These are phyloP conservation scores for Przewalskia tangutica DNA, from an alignment of 257 asterid genomes.

Conservation along the genomic window DNA sequence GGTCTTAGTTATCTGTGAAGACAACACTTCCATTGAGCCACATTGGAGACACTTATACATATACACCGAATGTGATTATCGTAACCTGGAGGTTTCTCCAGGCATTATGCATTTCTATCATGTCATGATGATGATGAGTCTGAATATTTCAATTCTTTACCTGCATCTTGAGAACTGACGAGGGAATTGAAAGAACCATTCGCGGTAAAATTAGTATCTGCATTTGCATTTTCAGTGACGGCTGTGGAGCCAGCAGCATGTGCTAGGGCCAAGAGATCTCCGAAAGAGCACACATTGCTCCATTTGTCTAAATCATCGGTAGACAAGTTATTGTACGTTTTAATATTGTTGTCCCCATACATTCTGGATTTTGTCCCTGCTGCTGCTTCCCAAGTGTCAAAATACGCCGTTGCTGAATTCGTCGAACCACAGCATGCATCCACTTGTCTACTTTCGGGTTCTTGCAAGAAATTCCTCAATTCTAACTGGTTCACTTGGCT, in stretches of 20 bases:
- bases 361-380: slow-evolving; percentile 12
- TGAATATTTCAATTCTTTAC: neutral
- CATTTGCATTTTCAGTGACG: slow-evolving; percentile 1
- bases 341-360: neutral
- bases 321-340: slow-evolving; percentile 1
- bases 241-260: slow-evolving; percentile 4
- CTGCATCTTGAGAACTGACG: slow-evolving; percentile 13
- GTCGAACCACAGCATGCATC: neutral
- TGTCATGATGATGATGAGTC: neutral
- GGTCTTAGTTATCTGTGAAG: neutral
- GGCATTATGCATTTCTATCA: neutral
- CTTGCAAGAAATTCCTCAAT: slow-evolving; percentile 15
- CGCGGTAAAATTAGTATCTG: slow-evolving; percentile 3
- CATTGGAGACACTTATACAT: neutral
- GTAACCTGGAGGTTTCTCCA: neutral
- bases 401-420: slow-evolving; percentile 2
- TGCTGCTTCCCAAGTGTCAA: slow-evolving; percentile 27
- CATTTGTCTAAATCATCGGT: slow-evolving; percentile 14
- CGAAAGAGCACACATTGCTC: slow-evolving; percentile 24
- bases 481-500: slow-evolving; percentile 7
- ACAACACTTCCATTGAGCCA: neutral
- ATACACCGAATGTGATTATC: neutral
- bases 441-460: slow-evolving; percentile 3
- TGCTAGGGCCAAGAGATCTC: slow-evolving; percentile 36
- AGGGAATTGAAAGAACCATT: neutral